Evolutionary conservation across 371 early-diverging fungal genomes (phyloP), one percentile per base, ranked within the genome.

Genomic region (Dinochytrium kinnereticum): DNA sequence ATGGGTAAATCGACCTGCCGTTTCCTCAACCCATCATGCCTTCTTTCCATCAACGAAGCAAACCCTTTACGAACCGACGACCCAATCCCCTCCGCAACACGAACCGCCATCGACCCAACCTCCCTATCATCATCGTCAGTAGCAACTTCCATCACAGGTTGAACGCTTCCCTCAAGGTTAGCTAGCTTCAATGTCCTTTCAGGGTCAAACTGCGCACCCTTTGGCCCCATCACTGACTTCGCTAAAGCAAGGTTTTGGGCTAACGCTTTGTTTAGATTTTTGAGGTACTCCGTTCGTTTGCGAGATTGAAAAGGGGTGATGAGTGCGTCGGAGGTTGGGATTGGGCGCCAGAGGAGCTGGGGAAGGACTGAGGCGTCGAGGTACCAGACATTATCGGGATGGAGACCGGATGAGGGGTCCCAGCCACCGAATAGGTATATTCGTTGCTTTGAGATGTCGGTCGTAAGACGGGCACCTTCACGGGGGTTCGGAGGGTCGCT

Each of bases 351-450:
- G 44, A 40, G 66, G 24, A 66, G 66, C 17, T 66, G 44, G 15
- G 66, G 66, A 13, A 66, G 44, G 28, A 28, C 38, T 2, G 66
- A 13, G 49, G 44, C 49, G 44, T 66, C 49, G 28, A 66, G 66
- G 66, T 66, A 66, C 38, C 49, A 66, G 26, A 44, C 49, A 30
- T 38, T 66, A 30, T 66, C 49, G 66, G 49, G 49, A 24, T 40
- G 49, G 66, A 66, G 44, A 26, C 66, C 66, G 1, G 66, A 40
- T 5, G 38, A 26, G 24, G 64, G 66, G 30, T 66, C 66, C 66
- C 66, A 66, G 10, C 66, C 66, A 66, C 66, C 66, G 66, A 66
- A 66, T 40, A 66, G 66, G 44, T 40, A 40, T 44, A 66, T 66
- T 15, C 66, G 66, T 19, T 44, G n/a, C 24, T 66, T 66, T 2